Conservation (phyloP, 2,329 filamentous ascomycete species). For the Hypocrella siamensis region DNA sequence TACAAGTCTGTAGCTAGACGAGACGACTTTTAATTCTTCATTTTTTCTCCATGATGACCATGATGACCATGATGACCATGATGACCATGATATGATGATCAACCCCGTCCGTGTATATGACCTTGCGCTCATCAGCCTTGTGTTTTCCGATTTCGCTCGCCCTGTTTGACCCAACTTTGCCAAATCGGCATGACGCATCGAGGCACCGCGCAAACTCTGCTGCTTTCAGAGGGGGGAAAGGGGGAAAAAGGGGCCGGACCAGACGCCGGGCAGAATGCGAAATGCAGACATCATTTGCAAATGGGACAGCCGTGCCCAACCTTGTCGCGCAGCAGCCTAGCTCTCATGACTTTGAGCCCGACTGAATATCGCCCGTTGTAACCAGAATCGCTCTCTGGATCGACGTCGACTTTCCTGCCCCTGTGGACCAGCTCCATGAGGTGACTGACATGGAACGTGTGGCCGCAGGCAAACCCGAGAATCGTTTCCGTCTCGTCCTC, state of each 20-base stretch:
- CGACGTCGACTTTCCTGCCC: conserved; percentile 28
- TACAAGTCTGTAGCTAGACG: conserved; percentile 2
- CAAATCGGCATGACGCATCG: too few relatives aligned
- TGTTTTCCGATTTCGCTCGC: too few relatives aligned
- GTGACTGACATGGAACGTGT: conserved; percentile 66
- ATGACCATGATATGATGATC: too few relatives aligned
- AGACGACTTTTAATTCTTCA: not conserved
- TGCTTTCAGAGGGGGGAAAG: too few relatives aligned
- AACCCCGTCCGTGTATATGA: too few relatives aligned
- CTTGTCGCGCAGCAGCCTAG: conserved; percentile 58
- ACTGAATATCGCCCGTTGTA: conserved; percentile 45
- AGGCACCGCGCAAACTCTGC: too few relatives aligned
- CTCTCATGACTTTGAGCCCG: conserved; percentile 76
- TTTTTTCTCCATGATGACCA: too few relatives aligned
- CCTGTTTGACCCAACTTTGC: too few relatives aligned
- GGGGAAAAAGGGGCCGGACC: too few relatives aligned
- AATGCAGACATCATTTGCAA: conserved; percentile 21
- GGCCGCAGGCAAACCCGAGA: conserved; percentile 67
- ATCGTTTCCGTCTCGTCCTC: conserved; percentile 55
- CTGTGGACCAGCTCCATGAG: conserved; percentile 39
- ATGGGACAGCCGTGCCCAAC: conserved; percentile 50
- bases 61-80: too few relatives aligned
- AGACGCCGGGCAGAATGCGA: too few relatives aligned
- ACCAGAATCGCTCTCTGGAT: conserved; percentile 26
- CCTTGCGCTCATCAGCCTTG: too few relatives aligned